Evolutionary conservation across 2,329 filamentous ascomycete genomes (phyloP).

Genomic region (Calonectria pseudoreteaudii): DNA sequence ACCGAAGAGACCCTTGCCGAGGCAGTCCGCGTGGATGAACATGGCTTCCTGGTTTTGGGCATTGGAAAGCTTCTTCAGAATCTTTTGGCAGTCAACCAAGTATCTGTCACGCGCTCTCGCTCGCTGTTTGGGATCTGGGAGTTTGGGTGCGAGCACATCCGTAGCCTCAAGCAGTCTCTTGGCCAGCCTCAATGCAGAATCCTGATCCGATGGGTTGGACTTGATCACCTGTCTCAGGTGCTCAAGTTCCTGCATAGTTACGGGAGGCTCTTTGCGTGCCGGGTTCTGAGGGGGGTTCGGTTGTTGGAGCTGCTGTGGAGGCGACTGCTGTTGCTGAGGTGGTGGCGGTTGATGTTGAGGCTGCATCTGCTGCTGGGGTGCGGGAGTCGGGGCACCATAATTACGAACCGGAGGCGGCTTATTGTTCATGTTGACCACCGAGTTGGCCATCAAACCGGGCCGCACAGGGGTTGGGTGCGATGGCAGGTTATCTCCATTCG

Average conservation of each 20-base stretch:
- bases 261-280: constrained; percentile 56
- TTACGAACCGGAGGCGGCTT: constrained; percentile 71
- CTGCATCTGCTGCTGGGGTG: constrained; percentile 39
- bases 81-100: constrained; percentile 86
- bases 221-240: constrained; percentile 77
- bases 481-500: constrained; percentile 61
- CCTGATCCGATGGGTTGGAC: constrained; percentile 78
- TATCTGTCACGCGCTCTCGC: constrained; percentile 86
- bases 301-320: constrained; percentile 45
- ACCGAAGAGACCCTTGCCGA: constrained; percentile 84
- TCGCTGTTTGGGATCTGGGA: constrained; percentile 77
- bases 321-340: constrained; percentile 44
- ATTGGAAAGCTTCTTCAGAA: constrained; percentile 86
- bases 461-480: constrained; percentile 73
- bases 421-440: constrained; percentile 65
- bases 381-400: constrained; percentile 60
- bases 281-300: constrained; percentile 38
- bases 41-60: constrained; percentile 85
- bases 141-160: constrained; percentile 73
- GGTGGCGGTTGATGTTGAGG: constrained; percentile 45
- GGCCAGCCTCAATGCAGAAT: constrained; percentile 77
- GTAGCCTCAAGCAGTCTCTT: constrained; percentile 90
- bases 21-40: constrained; percentile 92
- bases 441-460: constrained; percentile 71
- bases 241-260: constrained; percentile 85